Evolutionary conservation across 2,329 filamentous ascomycete genomes (phyloP).

Genomic region (Colletotrichum sp.): DNA sequence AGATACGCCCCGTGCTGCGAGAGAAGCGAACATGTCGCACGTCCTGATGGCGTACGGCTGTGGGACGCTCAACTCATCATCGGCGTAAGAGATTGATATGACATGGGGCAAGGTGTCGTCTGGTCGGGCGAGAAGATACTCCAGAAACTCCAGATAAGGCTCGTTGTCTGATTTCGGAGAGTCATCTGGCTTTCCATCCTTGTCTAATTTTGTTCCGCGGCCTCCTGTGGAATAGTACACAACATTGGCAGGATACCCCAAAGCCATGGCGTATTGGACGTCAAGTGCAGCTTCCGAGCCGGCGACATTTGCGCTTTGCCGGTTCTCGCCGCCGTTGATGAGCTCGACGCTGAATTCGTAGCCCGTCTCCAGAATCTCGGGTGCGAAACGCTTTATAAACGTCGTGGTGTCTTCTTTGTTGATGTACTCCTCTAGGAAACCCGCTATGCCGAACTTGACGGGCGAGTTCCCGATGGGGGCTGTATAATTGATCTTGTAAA

Average conservation of each 20-base stretch:
- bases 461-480: slow-evolving; percentile 31
- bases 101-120: slow-evolving; percentile 57
- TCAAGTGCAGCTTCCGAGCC: slow-evolving; percentile 54
- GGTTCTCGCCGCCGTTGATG: slow-evolving; percentile 50
- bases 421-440: slow-evolving; percentile 55
- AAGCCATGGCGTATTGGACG: slow-evolving; percentile 51
- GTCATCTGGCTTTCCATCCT: slow-evolving; percentile 37
- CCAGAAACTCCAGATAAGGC: slow-evolving; percentile 60
- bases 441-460: slow-evolving; percentile 50
- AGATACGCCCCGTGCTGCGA: slow-evolving; percentile 57
- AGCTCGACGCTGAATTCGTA: slow-evolving; percentile 46
- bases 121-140: slow-evolving; percentile 50
- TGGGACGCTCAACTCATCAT: slow-evolving; percentile 62
- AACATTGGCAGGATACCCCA: slow-evolving; percentile 49
- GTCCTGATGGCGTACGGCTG: slow-evolving; percentile 55
- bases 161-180: slow-evolving; percentile 50
- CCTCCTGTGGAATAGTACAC: slow-evolving; percentile 52
- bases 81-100: slow-evolving; percentile 62
- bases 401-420: slow-evolving; percentile 45
- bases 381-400: slow-evolving; percentile 42
- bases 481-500: slow-evolving; percentile 50
- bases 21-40: slow-evolving; percentile 57
- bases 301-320: slow-evolving; percentile 39
- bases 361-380: slow-evolving; percentile 36
- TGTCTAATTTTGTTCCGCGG: slow-evolving; percentile 44